phyloP scores from a whole-genome alignment of 257 asterid genomes.

The Nicotiana attenuata region DNA sequence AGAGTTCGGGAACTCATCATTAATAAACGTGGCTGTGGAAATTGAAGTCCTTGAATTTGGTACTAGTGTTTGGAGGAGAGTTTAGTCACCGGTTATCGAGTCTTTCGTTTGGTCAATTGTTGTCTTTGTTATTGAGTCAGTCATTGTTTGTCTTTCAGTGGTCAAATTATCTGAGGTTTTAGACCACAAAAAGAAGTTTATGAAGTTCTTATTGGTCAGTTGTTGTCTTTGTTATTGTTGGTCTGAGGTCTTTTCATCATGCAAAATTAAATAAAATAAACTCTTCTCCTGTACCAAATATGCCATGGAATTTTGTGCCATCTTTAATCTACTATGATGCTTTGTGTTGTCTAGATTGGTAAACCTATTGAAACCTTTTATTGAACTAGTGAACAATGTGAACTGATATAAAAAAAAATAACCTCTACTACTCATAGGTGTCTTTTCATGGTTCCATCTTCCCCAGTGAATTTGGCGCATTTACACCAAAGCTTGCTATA shows the following conservation, averaged over 20 bases:
- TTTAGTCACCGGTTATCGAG: background rate
- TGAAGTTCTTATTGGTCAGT: background rate
- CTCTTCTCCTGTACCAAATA: background rate
- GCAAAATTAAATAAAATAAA: background rate
- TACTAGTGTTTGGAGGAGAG: background rate
- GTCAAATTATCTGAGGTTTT: background rate
- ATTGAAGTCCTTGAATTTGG: background rate
- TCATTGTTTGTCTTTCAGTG: background rate
- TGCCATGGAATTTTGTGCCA: background rate
- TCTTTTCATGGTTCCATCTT: too few relatives aligned
- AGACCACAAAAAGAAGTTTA: background rate
- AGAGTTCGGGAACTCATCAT: background rate
- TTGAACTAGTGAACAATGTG: background rate
- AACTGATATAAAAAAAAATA: too few relatives aligned
- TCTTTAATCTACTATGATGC: background rate
- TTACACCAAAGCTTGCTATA: too few relatives aligned
- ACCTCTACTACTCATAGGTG: too few relatives aligned
- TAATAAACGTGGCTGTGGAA: background rate
- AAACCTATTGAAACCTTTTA: background rate
- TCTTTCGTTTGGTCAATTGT: background rate
- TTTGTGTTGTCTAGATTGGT: background rate
- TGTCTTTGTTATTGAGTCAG: background rate
- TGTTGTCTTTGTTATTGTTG: background rate
- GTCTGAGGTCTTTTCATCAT: background rate
- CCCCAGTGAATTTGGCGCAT: too few relatives aligned